These are phyloP conservation scores for Tetraselmis striata DNA, from an alignment of 139 green algal genomes.

Conservation along the genomic window DNA sequence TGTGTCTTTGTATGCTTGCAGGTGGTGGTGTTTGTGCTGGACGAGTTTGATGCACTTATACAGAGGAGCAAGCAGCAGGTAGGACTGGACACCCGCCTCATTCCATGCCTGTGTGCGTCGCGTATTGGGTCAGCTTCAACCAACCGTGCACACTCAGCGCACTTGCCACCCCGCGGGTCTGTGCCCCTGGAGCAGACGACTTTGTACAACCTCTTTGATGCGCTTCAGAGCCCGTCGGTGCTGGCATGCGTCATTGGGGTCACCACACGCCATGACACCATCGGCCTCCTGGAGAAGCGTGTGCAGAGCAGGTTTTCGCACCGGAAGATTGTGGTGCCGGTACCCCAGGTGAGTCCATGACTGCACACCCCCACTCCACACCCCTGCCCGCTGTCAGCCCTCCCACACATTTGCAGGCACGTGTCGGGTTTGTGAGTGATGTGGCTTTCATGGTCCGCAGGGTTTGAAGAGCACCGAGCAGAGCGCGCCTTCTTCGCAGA, in stretches of 20 bases:
- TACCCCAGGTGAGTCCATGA: background rate
- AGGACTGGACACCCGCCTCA: too few species aligned
- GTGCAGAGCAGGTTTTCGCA: slow-evolving; percentile 68
- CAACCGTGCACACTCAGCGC: too few species aligned
- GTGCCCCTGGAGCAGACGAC: slow-evolving; percentile 74
- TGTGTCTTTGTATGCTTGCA: slow-evolving; percentile 37
- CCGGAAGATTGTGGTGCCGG: slow-evolving; percentile 37
- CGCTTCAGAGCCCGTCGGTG: slow-evolving; percentile 41
- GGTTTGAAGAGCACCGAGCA: too few species aligned
- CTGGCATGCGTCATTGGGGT: slow-evolving; percentile 66
- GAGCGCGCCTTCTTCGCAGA: too few species aligned
- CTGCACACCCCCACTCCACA: too few species aligned
- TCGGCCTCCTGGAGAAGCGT: slow-evolving; percentile 77
- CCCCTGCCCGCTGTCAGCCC: too few species aligned
- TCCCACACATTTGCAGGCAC: too few species aligned
- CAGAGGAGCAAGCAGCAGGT: background rate
- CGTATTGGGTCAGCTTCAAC: too few species aligned
- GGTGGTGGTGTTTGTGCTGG: slow-evolving; percentile 69
- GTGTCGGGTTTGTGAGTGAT: too few species aligned
- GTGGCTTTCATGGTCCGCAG: too few species aligned
- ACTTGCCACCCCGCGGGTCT: too few species aligned
- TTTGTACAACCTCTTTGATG: slow-evolving; percentile 83
- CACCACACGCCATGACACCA: slow-evolving; percentile 51
- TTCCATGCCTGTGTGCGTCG: too few species aligned
- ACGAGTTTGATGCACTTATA: slow-evolving; percentile 69